Evolutionary conservation across 1,139 yeast genomes (phyloP), one percentile per base, ranked within the genome.

Genomic region (Zygoascus meyerae): DNA sequence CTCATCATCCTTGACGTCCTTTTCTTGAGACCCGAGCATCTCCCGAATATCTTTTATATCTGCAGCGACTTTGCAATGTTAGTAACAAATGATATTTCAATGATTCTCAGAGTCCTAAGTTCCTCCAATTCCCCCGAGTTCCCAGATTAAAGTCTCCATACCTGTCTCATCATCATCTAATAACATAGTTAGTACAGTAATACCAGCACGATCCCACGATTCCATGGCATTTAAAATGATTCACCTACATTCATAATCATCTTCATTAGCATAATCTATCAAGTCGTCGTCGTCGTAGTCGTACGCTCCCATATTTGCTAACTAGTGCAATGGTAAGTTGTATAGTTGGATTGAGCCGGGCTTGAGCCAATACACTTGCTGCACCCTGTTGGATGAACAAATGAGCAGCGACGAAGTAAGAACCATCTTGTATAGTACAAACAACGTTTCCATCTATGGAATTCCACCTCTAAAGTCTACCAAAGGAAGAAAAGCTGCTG

Each of bases 1-100:
- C 41, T 74, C 78, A 10, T 68, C 58, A 26, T 79, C 84, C 5
- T 72, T 68, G 45, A 40, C 5, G 10, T 40, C 35, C 8, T 34
- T 40, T 9, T 35, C n/a, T 4, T 11, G 29, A 29, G 39, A 5
- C 2, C 43, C 43, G 2, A 40, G 28, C 21, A 32, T 17, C 9
- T 12, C 43, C 3, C 42, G 32, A 15, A 42, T 45, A 16, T 37
- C 40, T 5, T 37, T 42, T 6, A 46, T 41, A 37, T 42, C 48
- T 5, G 44, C 42, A 11, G 30, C 18, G 7, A 46, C 29, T 14
- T 46, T 42, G 30, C n/a, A 7, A 14, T 17, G 36, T 32, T 45
- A 41, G 32, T 28, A 2, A 36, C 8, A 2, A n/a, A n/a, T n/a
- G n/a, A n/a, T n/a, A n/a, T n/a, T n/a, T n/a, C n/a, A n/a, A n/a